Evolutionary conservation across 1,284 basidiomycete genomes (phyloP).

Genomic region (Volvariella surrecta): DNA sequence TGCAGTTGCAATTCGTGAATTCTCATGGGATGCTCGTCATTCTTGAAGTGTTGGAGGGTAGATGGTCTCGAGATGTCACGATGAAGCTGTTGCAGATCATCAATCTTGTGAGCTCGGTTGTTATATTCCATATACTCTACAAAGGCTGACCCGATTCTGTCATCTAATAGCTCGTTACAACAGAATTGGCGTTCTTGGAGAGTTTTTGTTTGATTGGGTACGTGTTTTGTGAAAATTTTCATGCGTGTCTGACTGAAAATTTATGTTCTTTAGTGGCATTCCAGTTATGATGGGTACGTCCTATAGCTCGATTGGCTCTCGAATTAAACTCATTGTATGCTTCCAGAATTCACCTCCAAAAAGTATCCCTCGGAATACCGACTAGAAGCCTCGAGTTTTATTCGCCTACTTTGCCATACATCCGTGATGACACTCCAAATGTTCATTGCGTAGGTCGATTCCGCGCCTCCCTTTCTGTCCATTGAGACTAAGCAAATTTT

Average conservation of each 20-base stretch:
- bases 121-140: too few species aligned
- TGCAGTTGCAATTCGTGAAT: slow-evolving; percentile 83
- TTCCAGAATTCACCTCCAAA: slow-evolving; percentile 82
- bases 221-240: slow-evolving; percentile 18
- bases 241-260: too few species aligned
- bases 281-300: slow-evolving; percentile 82
- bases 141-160: not conserved
- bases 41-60: slow-evolving; percentile 84
- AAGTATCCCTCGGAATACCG: slow-evolving; percentile 90
- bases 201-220: slow-evolving; percentile 92
- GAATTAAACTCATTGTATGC: slow-evolving; percentile 8
- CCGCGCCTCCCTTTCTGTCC: not conserved
- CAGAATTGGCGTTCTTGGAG: slow-evolving; percentile 83
- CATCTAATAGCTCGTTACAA: slow-evolving; percentile 66
- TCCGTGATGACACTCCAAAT: slow-evolving; percentile 92
- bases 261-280: slow-evolving; percentile 51
- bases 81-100: slow-evolving; percentile 83
- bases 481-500: slow-evolving; percentile 2
- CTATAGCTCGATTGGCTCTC: slow-evolving; percentile 1
- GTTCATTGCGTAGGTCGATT: slow-evolving; percentile 91
- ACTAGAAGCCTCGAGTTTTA: slow-evolving; percentile 92
- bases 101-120: slow-evolving; percentile 58
- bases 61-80: slow-evolving; percentile 75
- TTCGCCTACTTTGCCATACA: slow-evolving; percentile 86
- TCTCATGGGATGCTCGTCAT: slow-evolving; percentile 94